Evolutionary conservation across 2,329 filamentous ascomycete genomes (phyloP), one percentile per base, ranked within the genome.

Genomic region (Pseudogymnoascus sp.): DNA sequence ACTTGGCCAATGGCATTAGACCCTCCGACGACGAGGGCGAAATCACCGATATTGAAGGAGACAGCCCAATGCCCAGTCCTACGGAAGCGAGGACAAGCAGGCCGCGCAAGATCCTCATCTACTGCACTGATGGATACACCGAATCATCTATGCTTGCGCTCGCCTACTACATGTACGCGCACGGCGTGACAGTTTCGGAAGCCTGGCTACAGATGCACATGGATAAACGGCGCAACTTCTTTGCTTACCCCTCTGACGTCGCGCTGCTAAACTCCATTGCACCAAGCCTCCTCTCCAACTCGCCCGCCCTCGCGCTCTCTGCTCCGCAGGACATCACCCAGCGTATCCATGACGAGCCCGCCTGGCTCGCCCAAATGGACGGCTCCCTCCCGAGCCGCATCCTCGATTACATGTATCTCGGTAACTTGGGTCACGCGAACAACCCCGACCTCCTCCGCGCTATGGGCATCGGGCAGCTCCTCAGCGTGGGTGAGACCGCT

Each of bases 111-210:
- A 85, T 97, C 35, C 82, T 97, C 33, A 89, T 99, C 39, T 93
- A 97, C 74, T 97, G 94, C 73, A 87, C 88, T 2, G 94, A 99
- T 73, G 94, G 94, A 16, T 99, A 99, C 70, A 99, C 94, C 0
- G 94, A 99, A 74, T 93, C 89, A 1, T 92, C 92, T 1, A 81
- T 99, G 73, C 80, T 99, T 16, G 91, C 85, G 1, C 84, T 99
- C 38, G 90, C 93, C 8, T 99, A 99, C 74, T 91, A 88, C 72
- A 96, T 95, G 81, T 99, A 92, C 74, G 90, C 89, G 60, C 90
- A 94, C 64, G 91, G 90, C 6, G 79, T 86, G 9, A 83, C 92
- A 0, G 83, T 93, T 0, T 88, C 92, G 28, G 85, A 92, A 61
- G 92, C 94, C 7, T 97, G 92, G 92, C 79, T 97, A 8, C 81